These are phyloP conservation scores for Phanerochaete sordida DNA, from an alignment of 768 basidiomycete species.

Conservation along the genomic window DNA sequence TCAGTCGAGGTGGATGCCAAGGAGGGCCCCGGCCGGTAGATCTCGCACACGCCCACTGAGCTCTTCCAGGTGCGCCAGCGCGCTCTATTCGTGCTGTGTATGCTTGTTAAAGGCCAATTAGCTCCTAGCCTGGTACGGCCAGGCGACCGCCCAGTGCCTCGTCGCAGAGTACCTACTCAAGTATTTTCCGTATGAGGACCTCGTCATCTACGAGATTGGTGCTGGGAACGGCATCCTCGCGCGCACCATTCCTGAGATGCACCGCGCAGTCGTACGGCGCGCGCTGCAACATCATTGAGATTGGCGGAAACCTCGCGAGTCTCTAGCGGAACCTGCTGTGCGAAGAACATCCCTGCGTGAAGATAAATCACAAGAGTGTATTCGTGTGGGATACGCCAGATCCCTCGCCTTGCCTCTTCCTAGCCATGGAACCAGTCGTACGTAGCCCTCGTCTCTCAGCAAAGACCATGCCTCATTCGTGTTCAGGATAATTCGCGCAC, in stretches of 20 bases:
- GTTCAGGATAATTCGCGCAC: slow-evolving; percentile 92
- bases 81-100: neutral
- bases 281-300: slow-evolving; percentile 92
- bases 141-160: slow-evolving; percentile 84
- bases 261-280: slow-evolving; percentile 95
- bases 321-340: slow-evolving; percentile 68
- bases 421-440: slow-evolving; percentile 94
- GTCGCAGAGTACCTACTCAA: slow-evolving; percentile 91
- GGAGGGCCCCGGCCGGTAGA: slow-evolving; percentile 76
- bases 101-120: slow-evolving; percentile 10
- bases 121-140: slow-evolving; percentile 88
- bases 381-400: slow-evolving; percentile 81
- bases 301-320: slow-evolving; percentile 73
- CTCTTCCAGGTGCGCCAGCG: slow-evolving; percentile 78
- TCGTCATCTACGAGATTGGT: slow-evolving; percentile 95
- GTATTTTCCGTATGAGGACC: slow-evolving; percentile 94
- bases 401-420: slow-evolving; percentile 83
- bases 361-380: slow-evolving; percentile 71
- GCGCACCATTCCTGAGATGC: slow-evolving; percentile 73
- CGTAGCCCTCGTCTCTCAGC: slow-evolving; percentile 26
- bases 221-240: slow-evolving; percentile 97
- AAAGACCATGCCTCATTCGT: neutral
- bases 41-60: slow-evolving; percentile 99
- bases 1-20: slow-evolving; percentile 62
- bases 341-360: slow-evolving; percentile 61